Evolutionary conservation across 441 rosid genomes (phyloP), one percentile per base, ranked within the genome.

Genomic region (Viola pubescens): DNA sequence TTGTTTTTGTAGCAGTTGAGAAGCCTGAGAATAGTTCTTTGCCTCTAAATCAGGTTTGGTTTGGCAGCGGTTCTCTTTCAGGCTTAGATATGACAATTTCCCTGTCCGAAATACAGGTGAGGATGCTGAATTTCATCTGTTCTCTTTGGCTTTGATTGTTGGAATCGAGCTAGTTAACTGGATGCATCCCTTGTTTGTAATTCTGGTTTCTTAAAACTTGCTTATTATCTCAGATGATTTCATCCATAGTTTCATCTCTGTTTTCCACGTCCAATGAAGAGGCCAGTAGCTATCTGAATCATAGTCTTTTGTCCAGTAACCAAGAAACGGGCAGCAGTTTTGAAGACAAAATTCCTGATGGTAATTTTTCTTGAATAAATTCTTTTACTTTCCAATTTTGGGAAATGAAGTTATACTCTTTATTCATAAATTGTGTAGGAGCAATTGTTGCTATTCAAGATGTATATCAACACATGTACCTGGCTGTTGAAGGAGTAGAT

Each of bases 361-460:
- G 98, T 92, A 81, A 50, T 69, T 78, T 60, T 58, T 52, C 54
- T 60, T 70, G 47, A 62, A 64, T 55, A n/a, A 44, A 42, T 52
- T 70, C 52, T 60, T 40, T 61, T 69, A 59, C 26, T 63, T 67
- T 39, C 40, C 64, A 61, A 53, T 58, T 56, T 58, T 64, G 56
- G 61, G 66, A 71, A 66, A 47, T 63, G 65, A 58, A 67, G 62
- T 60, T 56, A 47, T 63, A 61, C 49, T 46, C 47, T 54, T 55
- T 56, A 44, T 63, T 62, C 41, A 54, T 70, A 59, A 57, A 58
- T 56, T 67, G 58, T 62, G 48, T 70, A 92, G 98, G 98, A 53
- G 81, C 97, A 67, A 79, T 87, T 60, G 96, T 92, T 61, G 83
- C 94, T 48, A 79, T 92, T 70, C 95, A 87, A 76, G 98, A 92